A percentile compares a stretch with the other conserved stretches of the same genome.
These are phyloP conservation scores for Teratosphaeria gauchensis DNA, from an alignment of 2,329 filamentous ascomycete species.

Conservation along the genomic window DNA sequence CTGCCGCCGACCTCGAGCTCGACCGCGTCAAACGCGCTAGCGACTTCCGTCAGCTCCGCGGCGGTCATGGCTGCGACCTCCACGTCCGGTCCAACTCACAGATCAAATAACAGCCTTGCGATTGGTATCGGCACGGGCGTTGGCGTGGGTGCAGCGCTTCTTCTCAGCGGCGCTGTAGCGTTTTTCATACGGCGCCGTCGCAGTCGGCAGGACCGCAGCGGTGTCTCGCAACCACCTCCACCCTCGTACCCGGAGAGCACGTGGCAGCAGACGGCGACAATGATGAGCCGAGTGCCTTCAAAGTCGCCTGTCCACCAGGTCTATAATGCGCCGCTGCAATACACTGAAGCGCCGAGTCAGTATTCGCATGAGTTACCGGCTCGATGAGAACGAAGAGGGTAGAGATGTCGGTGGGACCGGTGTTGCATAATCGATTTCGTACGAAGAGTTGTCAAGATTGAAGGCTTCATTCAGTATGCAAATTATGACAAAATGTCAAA, in stretches of 20 bases:
- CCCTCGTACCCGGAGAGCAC: background rate
- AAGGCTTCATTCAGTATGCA: too few relatives aligned
- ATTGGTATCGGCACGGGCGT: background rate
- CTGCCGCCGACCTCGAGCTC: background rate
- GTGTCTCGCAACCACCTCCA: background rate
- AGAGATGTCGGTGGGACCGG: too few relatives aligned
- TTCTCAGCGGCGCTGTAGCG: background rate
- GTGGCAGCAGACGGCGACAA: too few relatives aligned
- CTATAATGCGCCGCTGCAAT: too few relatives aligned
- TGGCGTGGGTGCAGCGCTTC: background rate
- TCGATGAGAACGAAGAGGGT: too few relatives aligned
- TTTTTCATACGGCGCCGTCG: background rate
- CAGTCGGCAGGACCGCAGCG: background rate
- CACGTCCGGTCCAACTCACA: background rate
- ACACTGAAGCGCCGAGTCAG: too few relatives aligned
- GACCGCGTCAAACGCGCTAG: background rate
- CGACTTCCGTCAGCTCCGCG: background rate
- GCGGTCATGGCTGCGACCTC: background rate
- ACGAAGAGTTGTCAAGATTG: too few relatives aligned
- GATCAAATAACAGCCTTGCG: background rate
- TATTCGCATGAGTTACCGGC: too few relatives aligned
- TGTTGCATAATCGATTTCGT: too few relatives aligned
- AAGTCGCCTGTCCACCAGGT: too few relatives aligned
- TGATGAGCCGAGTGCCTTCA: too few relatives aligned
- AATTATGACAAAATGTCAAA: too few relatives aligned